Base-by-base conservation (phyloP, 768 basidiomycete species). In the Lepiota brunneoincarnata region DNA sequence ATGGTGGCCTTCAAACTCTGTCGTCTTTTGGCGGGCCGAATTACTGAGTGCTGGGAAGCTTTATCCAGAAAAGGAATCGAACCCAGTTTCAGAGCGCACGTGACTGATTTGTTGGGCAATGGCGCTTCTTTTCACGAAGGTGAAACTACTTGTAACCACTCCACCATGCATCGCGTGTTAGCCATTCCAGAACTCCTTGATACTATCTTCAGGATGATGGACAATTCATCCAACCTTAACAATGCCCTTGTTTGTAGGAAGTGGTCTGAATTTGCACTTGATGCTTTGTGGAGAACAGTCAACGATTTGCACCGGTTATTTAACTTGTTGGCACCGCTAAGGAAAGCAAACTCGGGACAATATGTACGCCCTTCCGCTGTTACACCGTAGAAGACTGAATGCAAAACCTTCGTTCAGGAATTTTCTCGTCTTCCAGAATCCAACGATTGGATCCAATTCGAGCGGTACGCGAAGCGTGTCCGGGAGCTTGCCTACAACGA, bases 281-380 rank as follows among this genome's bases (percentile, higher is more conserved):
- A 63, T 41, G 28, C 47, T 18, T 58, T 65, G 14, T 65, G 64
- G 64, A 49, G 59, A 35, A 58, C 52, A 18, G 53, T 65, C n/a
- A 56, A 61, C 24, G 57, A 55, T 17, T 58, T 61, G 1, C 58
- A 62, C 6, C 57, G 48, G 14, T 44, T 65, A 10, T 60, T 63
- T 24, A 49, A 53, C 24, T 54, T 65, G 10, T 24, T 65, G 6
- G 59, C 57, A 6, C 53, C 55, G n/a, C 43, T 56, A 57, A 54
- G 31, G 12, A 44, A 56, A 38, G 45, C 43, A 11, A 34, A 28
- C 23, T 49, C 37, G n/a, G 54, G 48, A 40, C 35, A 44, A 46
- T 42, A 39, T 21, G 52, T 24, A 18, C 6, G 51, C 34, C n/a
- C 43, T 24, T 10, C 47, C 3, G 5, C 20, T 24, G 1, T 40